A percentile compares a stretch with the other conserved stretches of the same genome.
Evolutionary conservation across 345 rosid species (phyloP).

Genomic region (sweet orange (Citrus sinensis)): DNA sequence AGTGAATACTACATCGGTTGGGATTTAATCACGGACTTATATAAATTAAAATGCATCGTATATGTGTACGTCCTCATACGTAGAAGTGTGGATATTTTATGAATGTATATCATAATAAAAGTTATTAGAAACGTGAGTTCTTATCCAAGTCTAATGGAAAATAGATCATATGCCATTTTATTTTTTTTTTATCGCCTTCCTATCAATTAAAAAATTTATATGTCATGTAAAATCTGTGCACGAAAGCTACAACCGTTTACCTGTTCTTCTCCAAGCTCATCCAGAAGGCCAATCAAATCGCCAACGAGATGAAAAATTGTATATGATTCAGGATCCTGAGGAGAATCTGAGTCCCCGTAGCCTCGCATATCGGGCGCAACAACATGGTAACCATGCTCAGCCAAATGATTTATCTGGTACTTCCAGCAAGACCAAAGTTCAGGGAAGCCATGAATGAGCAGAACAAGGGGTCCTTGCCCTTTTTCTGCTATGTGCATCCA

Average conservation of each 20-base stretch:
- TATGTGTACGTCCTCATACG: rapidly evolving
- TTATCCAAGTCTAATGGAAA: too few species aligned
- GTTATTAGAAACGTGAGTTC: too few species aligned
- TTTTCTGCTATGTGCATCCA: slow-evolving; percentile 33
- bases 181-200: too few species aligned
- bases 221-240: too few species aligned
- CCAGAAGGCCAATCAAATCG: slow-evolving; percentile 28
- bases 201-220: too few species aligned
- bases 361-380: slow-evolving; percentile 38
- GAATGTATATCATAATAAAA: too few species aligned
- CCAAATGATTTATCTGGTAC: slow-evolving; percentile 27
- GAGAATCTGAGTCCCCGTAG: slow-evolving; percentile 27
- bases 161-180: too few species aligned
- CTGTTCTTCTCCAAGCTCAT: slow-evolving; percentile 15
- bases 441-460: slow-evolving; percentile 42
- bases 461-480: slow-evolving; percentile 24
- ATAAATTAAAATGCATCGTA: too few species aligned
- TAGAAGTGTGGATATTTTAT: too few species aligned
- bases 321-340: slow-evolving; percentile 6
- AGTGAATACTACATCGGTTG: too few species aligned
- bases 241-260: not conserved
- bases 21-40: rapidly evolving
- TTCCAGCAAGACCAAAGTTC: slow-evolving; percentile 33
- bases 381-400: slow-evolving; percentile 21
- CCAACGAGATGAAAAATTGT: slow-evolving; percentile 23